Conservation (phyloP, 2,329 filamentous ascomycete genomes). For the Pyrenochaeta sp. region DNA sequence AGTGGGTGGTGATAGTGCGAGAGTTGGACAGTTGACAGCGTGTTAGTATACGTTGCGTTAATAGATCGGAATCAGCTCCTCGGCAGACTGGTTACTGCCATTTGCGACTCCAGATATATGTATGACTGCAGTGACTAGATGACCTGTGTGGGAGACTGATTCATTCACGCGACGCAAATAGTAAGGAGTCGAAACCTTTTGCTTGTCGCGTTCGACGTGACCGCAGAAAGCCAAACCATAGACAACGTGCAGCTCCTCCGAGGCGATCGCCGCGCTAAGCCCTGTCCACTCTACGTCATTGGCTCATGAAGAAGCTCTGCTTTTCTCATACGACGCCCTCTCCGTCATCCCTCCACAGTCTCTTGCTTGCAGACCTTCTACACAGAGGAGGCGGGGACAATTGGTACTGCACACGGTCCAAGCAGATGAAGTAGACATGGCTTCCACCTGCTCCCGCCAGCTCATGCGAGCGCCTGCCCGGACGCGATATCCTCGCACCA, state of each 20-base stretch:
- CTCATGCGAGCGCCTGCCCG: conserved; percentile 32
- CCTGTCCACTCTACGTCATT: conserved; percentile 35
- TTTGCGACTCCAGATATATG: not conserved
- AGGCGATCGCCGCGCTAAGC: conserved; percentile 24
- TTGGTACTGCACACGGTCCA: not conserved
- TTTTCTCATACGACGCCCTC: conserved; percentile 27
- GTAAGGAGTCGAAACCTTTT: not conserved
- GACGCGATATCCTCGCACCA: conserved; percentile 17
- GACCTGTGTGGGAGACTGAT: not conserved
- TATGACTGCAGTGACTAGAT: not conserved
- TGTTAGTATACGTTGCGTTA: conserved; percentile 46
- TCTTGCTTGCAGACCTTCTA: conserved; percentile 2
- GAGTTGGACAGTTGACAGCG: conserved; percentile 12
- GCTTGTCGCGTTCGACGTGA: conserved; percentile 2
- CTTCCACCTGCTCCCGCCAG: conserved; percentile 35
- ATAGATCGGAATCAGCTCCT: conserved; percentile 26
- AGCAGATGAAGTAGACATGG: conserved; percentile 37
- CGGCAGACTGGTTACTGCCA: conserved; percentile 12
- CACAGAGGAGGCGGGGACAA: not conserved
- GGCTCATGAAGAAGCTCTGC: conserved; percentile 25
- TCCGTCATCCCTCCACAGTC: conserved; percentile 15
- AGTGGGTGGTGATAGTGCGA: conserved; percentile 4
- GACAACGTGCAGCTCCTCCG: conserved; percentile 13
- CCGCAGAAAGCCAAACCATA: not conserved
- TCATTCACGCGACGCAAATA: not conserved